phyloP scores from a whole-genome alignment of 2,329 filamentous ascomycete genomes.

The Iodosphaeria phyllophila region DNA sequence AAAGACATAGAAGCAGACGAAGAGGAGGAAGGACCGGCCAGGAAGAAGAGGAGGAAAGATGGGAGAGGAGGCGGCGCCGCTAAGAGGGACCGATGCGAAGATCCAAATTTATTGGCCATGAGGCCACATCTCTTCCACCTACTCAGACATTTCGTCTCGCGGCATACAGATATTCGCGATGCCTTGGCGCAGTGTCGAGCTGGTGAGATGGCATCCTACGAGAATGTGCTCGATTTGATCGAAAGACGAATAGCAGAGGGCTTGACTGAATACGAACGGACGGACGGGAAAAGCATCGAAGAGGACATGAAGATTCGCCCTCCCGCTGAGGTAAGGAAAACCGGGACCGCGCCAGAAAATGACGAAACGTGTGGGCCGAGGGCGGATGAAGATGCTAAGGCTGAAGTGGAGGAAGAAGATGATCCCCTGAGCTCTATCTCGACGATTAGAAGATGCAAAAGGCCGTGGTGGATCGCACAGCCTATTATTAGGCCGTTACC shows the following conservation, averaged over 20 bases:
- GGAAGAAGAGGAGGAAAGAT: constrained; percentile 19
- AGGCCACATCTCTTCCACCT: constrained; percentile 90
- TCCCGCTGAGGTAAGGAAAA: too few species aligned
- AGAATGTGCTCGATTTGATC: constrained; percentile 56
- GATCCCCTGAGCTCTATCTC: constrained; percentile 41
- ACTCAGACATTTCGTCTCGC: constrained; percentile 60
- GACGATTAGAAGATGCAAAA: constrained; percentile 52
- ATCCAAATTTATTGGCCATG: constrained; percentile 57
- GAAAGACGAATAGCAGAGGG: constrained; percentile 59
- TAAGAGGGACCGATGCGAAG: constrained; percentile 22
- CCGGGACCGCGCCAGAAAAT: constrained; percentile 5
- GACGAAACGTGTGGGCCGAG: too few species aligned
- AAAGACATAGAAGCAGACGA: constrained; percentile 11
- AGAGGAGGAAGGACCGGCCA: constrained; percentile 20
- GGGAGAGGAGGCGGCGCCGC: constrained; percentile 21
- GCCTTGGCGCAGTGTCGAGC: constrained; percentile 50
- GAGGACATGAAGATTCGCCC: too few species aligned
- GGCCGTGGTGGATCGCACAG: constrained; percentile 84
- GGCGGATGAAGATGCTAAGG: constrained; percentile 5
- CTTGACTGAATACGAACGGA: constrained; percentile 45
- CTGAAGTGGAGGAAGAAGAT: too few species aligned
- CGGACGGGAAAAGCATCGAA: constrained; percentile 28
- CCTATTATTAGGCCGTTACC: constrained; percentile 74
- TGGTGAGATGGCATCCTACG: constrained; percentile 59
- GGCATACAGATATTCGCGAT: constrained; percentile 71